Evolutionary conservation across 352 stramenopile genomes (phyloP).

Genomic region (Phytophthora pisi): DNA sequence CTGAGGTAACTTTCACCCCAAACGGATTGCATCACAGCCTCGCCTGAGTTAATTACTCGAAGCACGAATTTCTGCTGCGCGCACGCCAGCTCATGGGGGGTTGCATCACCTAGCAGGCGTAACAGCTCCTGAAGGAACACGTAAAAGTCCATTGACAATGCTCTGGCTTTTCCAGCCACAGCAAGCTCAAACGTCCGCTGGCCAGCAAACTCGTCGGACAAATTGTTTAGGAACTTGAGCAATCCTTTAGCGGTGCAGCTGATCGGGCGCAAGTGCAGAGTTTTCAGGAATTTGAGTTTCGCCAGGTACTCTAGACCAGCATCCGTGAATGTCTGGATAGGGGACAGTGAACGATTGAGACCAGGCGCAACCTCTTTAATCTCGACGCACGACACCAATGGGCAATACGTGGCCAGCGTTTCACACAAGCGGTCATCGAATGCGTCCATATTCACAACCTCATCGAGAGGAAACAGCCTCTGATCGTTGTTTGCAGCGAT

Average conservation of each 20-base stretch:
- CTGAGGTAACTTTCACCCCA: background rate
- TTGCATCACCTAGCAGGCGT: background rate
- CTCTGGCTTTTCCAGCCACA: background rate
- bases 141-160: background rate
- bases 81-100: background rate
- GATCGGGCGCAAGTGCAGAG: background rate
- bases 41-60: background rate
- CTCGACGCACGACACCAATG: background rate
- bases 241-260: background rate
- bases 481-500: background rate
- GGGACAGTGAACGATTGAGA: background rate
- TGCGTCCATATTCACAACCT: background rate
- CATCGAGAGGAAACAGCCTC: background rate
- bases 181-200: background rate
- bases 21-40: background rate
- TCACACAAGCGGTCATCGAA: background rate
- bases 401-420: background rate
- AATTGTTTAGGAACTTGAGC: background rate
- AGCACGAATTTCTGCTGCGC: background rate
- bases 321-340: background rate
- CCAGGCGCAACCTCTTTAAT: background rate
- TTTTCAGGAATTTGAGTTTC: background rate
- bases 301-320: background rate
- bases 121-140: background rate
- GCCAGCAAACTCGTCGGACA: background rate